Base-by-base conservation (phyloP, 164 flowering plant genomes). In the Vitis amurensis region DNA sequence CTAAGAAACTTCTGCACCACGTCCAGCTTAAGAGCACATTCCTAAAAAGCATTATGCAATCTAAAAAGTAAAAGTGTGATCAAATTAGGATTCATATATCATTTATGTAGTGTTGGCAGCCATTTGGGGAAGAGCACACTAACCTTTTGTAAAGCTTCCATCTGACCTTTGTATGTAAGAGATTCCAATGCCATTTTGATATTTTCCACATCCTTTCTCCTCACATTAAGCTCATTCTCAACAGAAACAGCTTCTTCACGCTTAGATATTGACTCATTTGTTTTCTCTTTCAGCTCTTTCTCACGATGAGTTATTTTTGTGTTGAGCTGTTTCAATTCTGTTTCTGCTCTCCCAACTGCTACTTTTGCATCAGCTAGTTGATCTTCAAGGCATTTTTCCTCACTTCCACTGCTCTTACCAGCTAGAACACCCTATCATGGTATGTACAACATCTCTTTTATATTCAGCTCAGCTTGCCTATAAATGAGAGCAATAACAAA, bases 311-410 rank as follows among this genome's bases (percentile, higher is more conserved):
- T 78, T 59, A 93, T 90, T 80, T 86, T 91, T 68, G 95, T 87
- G 77, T 82, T 80, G 75, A 92, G 68, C 78, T 92, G 97, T 73
- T 93, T 93, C 72, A 92, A 60, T 68, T 91, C 98, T 44, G 97
- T 91, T 76, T 91, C 97, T 66, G 91, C 85, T 74, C 52, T 79
- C 55, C 99, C 99, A 81, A 91, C 99, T 57, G 97, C 93, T 52
- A 86, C 83, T 75, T 92, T 93, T 67, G 99, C 97, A 81, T 96
- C 99, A 70, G 72, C 84, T 56, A 96, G 78, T 73, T 93, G 97
- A 82, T 96, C 99, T 72, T 96, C 97, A 63, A 96, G 91, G 81
- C 98, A 93, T 79, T 96, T 96, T 60, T 92, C 97, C 74, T 96
- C 97, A 79, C 86, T 77, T 47, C 93, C 97, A 75, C 92, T 91